These are phyloP conservation scores for Schizophyllum commune DNA, from an alignment of 1,284 basidiomycete species.

Conservation along the genomic window DNA sequence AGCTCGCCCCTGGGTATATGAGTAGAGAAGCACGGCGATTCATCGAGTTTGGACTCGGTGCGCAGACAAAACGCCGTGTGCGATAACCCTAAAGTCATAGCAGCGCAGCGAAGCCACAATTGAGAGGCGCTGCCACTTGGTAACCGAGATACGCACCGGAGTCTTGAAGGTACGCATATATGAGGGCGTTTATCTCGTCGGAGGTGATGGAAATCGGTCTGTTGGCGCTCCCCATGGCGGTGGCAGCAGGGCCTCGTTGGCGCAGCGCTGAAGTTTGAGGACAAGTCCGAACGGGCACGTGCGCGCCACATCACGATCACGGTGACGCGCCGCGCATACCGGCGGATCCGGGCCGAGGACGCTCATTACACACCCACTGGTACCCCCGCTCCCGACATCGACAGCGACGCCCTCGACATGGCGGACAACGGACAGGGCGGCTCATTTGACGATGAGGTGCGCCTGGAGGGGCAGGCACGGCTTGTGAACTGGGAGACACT, in stretches of 20 bases:
- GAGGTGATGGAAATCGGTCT: slow-evolving; percentile 59
- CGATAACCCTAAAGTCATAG: slow-evolving; percentile 48
- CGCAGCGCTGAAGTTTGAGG: slow-evolving; percentile 5
- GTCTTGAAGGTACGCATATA: slow-evolving; percentile 76
- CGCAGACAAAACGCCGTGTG: slow-evolving; percentile 74
- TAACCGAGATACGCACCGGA: slow-evolving; percentile 42
- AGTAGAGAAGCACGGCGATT: slow-evolving; percentile 55
- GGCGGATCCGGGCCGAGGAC: too few relatives aligned
- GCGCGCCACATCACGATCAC: neutral
- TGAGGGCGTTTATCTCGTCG: slow-evolving; percentile 79
- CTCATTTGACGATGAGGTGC: too few relatives aligned
- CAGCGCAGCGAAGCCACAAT: neutral
- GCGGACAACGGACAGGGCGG: too few relatives aligned
- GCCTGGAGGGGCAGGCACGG: too few relatives aligned
- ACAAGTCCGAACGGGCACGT: neutral
- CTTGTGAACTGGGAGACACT: too few relatives aligned
- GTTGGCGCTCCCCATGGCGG: slow-evolving; percentile 20
- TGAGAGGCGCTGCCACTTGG: neutral
- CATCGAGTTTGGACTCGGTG: slow-evolving; percentile 61
- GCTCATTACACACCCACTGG: too few relatives aligned
- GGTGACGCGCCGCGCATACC: too few relatives aligned
- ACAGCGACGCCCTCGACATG: too few relatives aligned
- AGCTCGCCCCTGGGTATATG: slow-evolving; percentile 79
- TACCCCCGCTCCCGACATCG: too few relatives aligned
- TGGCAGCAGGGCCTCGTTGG: neutral